Evolutionary conservation across 768 basidiomycete species (phyloP), one percentile per base, ranked within the genome.

Genomic region (Agrocybe chaxingu): DNA sequence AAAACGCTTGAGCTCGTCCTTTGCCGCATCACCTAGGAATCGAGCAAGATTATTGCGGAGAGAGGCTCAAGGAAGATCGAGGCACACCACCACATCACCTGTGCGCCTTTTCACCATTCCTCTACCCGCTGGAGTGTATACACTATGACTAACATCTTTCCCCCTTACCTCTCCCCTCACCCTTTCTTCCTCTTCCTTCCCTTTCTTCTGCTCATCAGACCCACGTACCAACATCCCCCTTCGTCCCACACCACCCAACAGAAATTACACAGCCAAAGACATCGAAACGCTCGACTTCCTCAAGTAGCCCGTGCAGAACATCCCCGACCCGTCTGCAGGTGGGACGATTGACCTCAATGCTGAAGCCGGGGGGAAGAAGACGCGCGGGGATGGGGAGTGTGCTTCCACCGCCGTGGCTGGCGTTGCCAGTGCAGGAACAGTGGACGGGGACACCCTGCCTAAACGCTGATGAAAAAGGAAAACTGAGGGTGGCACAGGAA

Each of bases 1-100:
- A 97, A 97, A 74, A 91, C 92, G 0, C 77, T 98, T 34, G 96
- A 98, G 62, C 77, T 97, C 8, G 97, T 98, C 72, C 79, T 98
- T 42, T 83, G 81, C 8, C 76, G 87, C 57, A 81, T 98, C 40
- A 81, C 97, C 32, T 85, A 90, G 16, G 85, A 94, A 59, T 78
- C 91, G 9, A 80, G 81, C 61, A 89, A 87, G 62, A 87, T 97
- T 46, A 89, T 94, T 0, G 54, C 75, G 1, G 79, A 84, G 37
- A 77, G 92, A 41, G 89, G 91, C 7, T 81, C 89, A 4, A 93
- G 88, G 74, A 91, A 92, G 63, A 83, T 98, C 42, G 92, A 96
- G 59, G 84, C 86, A 0, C 95, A 96, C 70, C 16, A 16, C 16
- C 16, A 16, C 16, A 16, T 16, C 94, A 97, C 69, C 68, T 98